Conservation (phyloP, 2,329 filamentous ascomycete species). For the Paradendryphiella salina region DNA sequence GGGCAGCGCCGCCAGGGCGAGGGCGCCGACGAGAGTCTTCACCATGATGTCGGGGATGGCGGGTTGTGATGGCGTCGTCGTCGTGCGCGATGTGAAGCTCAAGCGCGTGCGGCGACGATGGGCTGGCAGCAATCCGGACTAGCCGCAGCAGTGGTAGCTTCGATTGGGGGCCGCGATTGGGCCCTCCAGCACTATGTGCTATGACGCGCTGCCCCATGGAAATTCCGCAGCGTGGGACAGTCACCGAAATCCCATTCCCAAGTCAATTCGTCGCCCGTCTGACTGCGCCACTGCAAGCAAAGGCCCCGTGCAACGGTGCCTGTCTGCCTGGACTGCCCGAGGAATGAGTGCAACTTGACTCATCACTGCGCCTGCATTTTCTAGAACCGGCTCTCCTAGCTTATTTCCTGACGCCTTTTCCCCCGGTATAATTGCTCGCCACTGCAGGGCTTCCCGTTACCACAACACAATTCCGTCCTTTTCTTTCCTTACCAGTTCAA, state of each 20-base stretch:
- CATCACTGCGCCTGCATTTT: slow-evolving; percentile 8
- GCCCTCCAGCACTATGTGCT: slow-evolving; percentile 20
- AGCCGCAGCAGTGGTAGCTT: slow-evolving; percentile 4
- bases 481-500: slow-evolving; percentile 28
- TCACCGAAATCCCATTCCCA: slow-evolving; percentile 1
- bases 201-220: slow-evolving; percentile 33
- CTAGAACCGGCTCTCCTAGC: slow-evolving; percentile 12
- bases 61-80: slow-evolving; percentile 15
- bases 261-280: not conserved
- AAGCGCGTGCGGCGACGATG: slow-evolving; percentile 17
- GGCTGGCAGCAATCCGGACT: not conserved
- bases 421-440: slow-evolving; percentile 23
- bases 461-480: not conserved
- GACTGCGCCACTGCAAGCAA: slow-evolving; percentile 14
- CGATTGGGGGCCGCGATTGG: slow-evolving; percentile 6
- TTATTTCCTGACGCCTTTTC: not conserved
- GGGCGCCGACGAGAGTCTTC: slow-evolving; percentile 53
- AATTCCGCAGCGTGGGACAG: slow-evolving; percentile 17
- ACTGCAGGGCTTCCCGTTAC: slow-evolving; percentile 12
- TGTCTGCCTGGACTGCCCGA: slow-evolving; percentile 2
- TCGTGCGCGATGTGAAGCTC: slow-evolving; percentile 17
- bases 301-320: slow-evolving; percentile 3
- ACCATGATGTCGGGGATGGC: slow-evolving; percentile 37
- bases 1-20: slow-evolving; percentile 58
- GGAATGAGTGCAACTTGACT: slow-evolving; percentile 16